Evolutionary conservation across 2,329 filamentous ascomycete species (phyloP), one percentile per base, ranked within the genome.

Genomic region (Venturiaceae sp.): DNA sequence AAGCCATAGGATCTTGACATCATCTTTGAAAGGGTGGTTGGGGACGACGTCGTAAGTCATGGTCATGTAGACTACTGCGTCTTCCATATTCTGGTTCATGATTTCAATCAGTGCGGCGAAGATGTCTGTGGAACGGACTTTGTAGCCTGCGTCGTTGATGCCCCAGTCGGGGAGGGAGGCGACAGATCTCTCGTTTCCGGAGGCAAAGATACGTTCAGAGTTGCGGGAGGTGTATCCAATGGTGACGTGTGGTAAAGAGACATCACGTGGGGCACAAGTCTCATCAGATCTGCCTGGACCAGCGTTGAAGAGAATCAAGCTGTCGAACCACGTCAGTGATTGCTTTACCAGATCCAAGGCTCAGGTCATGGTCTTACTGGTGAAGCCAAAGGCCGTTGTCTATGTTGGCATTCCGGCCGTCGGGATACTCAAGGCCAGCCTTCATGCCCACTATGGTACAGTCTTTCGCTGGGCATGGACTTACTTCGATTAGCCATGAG

Each of bases 71-170:
- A 59, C 58, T 21, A 30, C 30, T 39, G 59, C 37, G 32, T 59
- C 58, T 33, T 58, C 36, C 4, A 23, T 26, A 23, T 46, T 59
- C 36, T 59, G 34, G 19, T 59, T 59, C 58, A 59, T 59, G 21
- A 59, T 13, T 23, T 59, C 58, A 4, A 59, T 19, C 14, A 59
- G 9, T 5, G 34, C 30, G 3, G 54, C 53, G 5, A 59, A 34
- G 16, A 47, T 33, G 30, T 59, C 58, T 16, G 28, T 26, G 7
- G 19, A 16, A 4, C 44, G 16, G 11, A 59, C 21, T 54, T 37
- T 56, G 21, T 59, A 59, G 1, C 58, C 58, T 5, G 58, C 53
- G 19, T 46, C 53, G 6, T 16, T 58, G 5, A 58, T 34, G 23
- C 50, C 57, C 33, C 23, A 13, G 28, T 59, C 36, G 6, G 46